Evolutionary conservation across 2,329 filamentous ascomycete species (phyloP), one percentile per base, ranked within the genome.

Genomic region (Pseudogymnoascus sp.): DNA sequence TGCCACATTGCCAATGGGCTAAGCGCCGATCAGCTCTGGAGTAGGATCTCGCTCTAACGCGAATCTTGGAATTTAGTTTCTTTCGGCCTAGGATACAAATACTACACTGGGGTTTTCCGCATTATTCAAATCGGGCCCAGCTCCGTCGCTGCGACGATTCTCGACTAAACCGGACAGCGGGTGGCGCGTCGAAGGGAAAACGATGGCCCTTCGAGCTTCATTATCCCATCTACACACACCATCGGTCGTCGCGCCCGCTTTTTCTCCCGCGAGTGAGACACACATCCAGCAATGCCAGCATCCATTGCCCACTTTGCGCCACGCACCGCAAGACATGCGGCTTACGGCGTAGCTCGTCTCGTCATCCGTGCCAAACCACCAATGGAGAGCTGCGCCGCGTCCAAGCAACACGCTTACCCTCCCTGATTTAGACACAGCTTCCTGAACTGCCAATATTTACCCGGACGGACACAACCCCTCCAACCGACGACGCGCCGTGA

Each of bases 361-460:
- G 28, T 36, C 25, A 57, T 57, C 6, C 51, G 51, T 57, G 51
- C 28, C 51, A 57, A 34, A 57, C 28, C 28, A 57, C 51, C 51
- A 57, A 57, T 57, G 51, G 51, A 13, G 51, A 57, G 51, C 51
- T 57, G 28, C 51, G 51, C 28, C 51, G 28, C 51, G 51, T 57
- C 51, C 51, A 57, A 57, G 51, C 51, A 57, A 57, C 51, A n/a
- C 51, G 51, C 51, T 57, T 57, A 36, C 51, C 51, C 51, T 57
- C 51, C 51, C 51, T 57, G 51, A 57, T 36, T 57, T 57, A 57
- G 51, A 57, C 51, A 57, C 51, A 57, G 28, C 51, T 57, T 57
- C 51, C 51, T 36, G 28, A 16, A 5, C 14, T 57, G 28, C 51
- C 51, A 57, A 57, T 57, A 57, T 57, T 57, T 57, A 34, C 51